Evolutionary conservation across 371 early-diverging fungal genomes (phyloP), one percentile per base, ranked within the genome.

Genomic region (Mortierella sp.): DNA sequence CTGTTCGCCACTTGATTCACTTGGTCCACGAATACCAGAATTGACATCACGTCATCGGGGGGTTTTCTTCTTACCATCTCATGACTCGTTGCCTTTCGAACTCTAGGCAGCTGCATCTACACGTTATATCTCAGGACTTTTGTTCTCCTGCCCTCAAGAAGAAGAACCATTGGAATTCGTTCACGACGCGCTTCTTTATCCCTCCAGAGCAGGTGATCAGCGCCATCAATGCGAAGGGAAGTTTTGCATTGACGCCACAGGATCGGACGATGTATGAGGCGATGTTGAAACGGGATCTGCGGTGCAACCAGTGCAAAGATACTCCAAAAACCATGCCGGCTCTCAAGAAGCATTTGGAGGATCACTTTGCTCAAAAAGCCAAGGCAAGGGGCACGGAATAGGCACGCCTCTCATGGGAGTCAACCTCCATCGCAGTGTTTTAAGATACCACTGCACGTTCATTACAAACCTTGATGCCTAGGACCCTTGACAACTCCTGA

Each of bases 91-190:
- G 34, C 34, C 34, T 22, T 28, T 43, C 52, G 40, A 21, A 12
- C 31, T 1, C 10, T 57, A 83, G 83, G 13, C 89, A 83, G 55
- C 61, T 90, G 2, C 91, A 90, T 59, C 44, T 90, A 55, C 91
- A 90, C 59, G 80, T 89, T 24, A 83, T 90, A 17, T 77, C 81
- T 16, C 83, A 83, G 52, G 91, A 90, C 55, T 83, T 87, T 64
- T 68, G 74, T 24, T 72, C 85, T 1, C 48, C 63, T 0, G 34
- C 57, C 1, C 66, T 90, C 39, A 88, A 85, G 50, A 80, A 64
- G 40, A 88, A 86, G 61, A 64, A 69, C 10, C 91, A 90, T 60
- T 90, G 86, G 85, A 86, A 86, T 60, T 84, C 88, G 31, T 88
- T 90, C 65, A 86, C 81, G 4, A 88, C 85, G 2, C 21, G 47